Evolutionary conservation across 148 eudicot species (phyloP).

Genomic region (Rhododendron henanense): DNA sequence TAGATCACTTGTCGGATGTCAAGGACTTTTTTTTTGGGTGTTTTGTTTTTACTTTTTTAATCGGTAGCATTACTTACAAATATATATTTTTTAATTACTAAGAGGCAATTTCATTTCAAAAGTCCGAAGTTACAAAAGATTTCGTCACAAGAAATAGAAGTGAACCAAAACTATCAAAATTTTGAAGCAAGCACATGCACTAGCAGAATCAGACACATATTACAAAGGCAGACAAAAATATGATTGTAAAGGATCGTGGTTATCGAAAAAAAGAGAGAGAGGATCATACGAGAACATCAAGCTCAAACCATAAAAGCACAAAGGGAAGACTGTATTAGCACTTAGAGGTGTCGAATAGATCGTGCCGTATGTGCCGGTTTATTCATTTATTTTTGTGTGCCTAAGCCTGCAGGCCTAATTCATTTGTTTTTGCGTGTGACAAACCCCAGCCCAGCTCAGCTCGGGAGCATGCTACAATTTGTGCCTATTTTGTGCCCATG

Average conservation of each 20-base stretch:
- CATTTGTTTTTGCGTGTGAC: too few relatives aligned
- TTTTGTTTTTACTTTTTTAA: too few relatives aligned
- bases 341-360: neutral
- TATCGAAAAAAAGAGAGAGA: too few relatives aligned
- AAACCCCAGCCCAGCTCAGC: too few relatives aligned
- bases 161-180: neutral
- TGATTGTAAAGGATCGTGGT: too few relatives aligned
- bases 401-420: neutral
- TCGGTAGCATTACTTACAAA: neutral
- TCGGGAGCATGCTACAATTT: neutral
- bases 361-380: neutral
- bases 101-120: too few relatives aligned
- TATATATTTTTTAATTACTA: too few relatives aligned
- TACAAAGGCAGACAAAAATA: too few relatives aligned
- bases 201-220: too few relatives aligned
- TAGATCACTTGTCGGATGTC: neutral
- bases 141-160: neutral
- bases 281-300: too few relatives aligned
- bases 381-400: neutral
- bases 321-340: neutral
- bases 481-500: neutral
- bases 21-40: neutral
- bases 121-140: neutral
- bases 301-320: neutral
- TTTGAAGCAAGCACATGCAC: too few relatives aligned